Percentiles rank a stretch among this genome's conserved stretches.
Conservation (phyloP, 2,329 filamentous ascomycete genomes). For the Diplodia intermedia region DNA sequence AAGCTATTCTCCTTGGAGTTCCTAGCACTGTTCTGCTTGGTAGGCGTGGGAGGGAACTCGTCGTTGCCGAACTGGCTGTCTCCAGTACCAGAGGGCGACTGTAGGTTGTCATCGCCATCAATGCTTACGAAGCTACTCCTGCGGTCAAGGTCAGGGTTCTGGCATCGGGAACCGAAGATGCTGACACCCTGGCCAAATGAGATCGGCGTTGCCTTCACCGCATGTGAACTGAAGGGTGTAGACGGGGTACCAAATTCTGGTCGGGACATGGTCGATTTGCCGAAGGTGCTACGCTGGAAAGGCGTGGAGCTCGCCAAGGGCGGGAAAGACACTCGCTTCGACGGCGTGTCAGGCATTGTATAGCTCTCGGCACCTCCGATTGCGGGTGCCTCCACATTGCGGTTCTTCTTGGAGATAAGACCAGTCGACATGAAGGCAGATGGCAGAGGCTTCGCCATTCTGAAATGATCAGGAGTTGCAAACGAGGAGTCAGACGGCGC, state of each 20-base stretch:
- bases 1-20: slow-evolving; percentile 60
- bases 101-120: slow-evolving; percentile 75
- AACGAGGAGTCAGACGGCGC: slow-evolving; percentile 63
- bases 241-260: slow-evolving; percentile 81
- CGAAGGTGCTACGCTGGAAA: slow-evolving; percentile 61
- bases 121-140: slow-evolving; percentile 79
- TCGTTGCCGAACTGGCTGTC: slow-evolving; percentile 68
- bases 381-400: slow-evolving; percentile 70
- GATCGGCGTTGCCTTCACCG: slow-evolving; percentile 67
- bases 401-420: slow-evolving; percentile 92
- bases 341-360: slow-evolving; percentile 91
- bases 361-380: slow-evolving; percentile 61
- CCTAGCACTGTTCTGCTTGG: slow-evolving; percentile 67
- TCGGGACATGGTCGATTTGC: slow-evolving; percentile 68
- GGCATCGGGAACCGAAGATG: slow-evolving; percentile 61
- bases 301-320: slow-evolving; percentile 61
- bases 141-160: slow-evolving; percentile 51
- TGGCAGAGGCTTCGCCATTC: slow-evolving; percentile 75
- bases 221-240: slow-evolving; percentile 76
- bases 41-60: slow-evolving; percentile 92
- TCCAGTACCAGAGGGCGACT: slow-evolving; percentile 62
- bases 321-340: slow-evolving; percentile 84
- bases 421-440: slow-evolving; percentile 94
- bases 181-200: slow-evolving; percentile 70
- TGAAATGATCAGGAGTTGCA: slow-evolving; percentile 79